These are phyloP conservation scores for Schoenoplectus tabernaemontani DNA, from an alignment of 202 grass and related monocot genomes.

Conservation along the genomic window DNA sequence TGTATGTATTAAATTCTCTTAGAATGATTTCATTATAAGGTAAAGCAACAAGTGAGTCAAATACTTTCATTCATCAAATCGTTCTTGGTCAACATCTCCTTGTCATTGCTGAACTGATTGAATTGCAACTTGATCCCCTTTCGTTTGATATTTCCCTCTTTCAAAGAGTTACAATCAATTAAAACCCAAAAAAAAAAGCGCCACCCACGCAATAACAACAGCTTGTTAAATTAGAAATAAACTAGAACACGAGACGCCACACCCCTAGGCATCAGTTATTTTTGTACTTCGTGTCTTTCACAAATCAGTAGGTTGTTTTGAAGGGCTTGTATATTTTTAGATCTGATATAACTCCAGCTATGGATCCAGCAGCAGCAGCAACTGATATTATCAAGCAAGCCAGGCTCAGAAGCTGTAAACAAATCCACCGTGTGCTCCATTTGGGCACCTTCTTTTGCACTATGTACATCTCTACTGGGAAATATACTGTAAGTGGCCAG, in stretches of 20 bases:
- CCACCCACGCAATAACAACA: neutral
- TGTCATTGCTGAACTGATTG: neutral
- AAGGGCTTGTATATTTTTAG: conserved; percentile 86
- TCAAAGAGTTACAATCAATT: conserved; percentile 7
- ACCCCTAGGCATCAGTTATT: conserved; percentile 6
- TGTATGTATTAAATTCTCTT: too few relatives aligned
- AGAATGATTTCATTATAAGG: neutral
- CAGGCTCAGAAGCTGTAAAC: conserved; percentile 89
- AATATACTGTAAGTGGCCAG: conserved; percentile 76
- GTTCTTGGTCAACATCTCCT: neutral
- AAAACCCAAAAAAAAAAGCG: neutral
- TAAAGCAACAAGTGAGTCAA: neutral
- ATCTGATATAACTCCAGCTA: conserved; percentile 74
- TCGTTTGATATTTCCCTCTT: neutral
- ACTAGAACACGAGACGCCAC: neutral
- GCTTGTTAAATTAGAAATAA: neutral
- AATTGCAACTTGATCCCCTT: neutral
- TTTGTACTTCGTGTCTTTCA: neutral
- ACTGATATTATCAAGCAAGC: conserved; percentile 66
- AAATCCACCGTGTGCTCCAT: conserved; percentile 82
- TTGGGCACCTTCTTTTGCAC: conserved; percentile 69
- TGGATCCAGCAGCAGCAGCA: conserved; percentile 70
- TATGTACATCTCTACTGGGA: conserved; percentile 87
- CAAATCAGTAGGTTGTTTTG: conserved; percentile 37
- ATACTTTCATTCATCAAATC: neutral